phyloP scores from a whole-genome alignment of 73 alveolate genomes.

The Paraurostyla sp. region DNA sequence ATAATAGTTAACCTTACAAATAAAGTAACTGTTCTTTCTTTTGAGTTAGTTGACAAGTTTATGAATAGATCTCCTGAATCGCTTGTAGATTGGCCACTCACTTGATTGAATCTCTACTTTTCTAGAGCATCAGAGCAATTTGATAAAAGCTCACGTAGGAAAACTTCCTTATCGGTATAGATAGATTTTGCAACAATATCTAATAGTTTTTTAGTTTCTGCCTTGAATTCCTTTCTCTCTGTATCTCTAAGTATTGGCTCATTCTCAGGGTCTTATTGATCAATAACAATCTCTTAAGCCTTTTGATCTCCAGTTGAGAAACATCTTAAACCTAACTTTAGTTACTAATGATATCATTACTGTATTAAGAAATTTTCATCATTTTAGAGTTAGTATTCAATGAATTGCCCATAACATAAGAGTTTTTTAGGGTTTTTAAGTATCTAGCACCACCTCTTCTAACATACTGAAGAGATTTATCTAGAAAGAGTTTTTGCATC shows the following conservation, averaged over 20 bases:
- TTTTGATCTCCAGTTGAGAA: neutral
- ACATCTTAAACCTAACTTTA: neutral
- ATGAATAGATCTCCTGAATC: conserved; percentile 70
- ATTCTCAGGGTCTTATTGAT: neutral
- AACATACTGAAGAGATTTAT: neutral
- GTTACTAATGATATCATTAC: neutral
- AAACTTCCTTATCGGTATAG: conserved; percentile 88
- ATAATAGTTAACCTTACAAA: neutral
- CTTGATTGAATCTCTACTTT: conserved; percentile 78
- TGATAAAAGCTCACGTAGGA: conserved; percentile 83
- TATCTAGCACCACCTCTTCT: neutral
- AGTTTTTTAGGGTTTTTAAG: neutral
- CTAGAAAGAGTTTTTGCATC: neutral
- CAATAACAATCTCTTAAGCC: conserved; percentile 1
- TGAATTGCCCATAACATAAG: too few relatives aligned
- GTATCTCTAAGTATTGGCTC: conserved; percentile 57
- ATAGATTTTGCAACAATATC: conserved; percentile 90
- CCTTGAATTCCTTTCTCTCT: conserved; percentile 71
- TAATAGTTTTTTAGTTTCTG: conserved; percentile 86
- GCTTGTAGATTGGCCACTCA: conserved; percentile 24
- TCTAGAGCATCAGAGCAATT: conserved; percentile 90
- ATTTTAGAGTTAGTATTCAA: neutral
- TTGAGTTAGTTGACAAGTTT: conserved; percentile 71
- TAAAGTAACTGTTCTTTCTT: conserved; percentile 73
- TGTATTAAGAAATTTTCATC: neutral